phyloP scores from a whole-genome alignment of 2,329 filamentous ascomycete genomes.

The Shiraia sp. region DNA sequence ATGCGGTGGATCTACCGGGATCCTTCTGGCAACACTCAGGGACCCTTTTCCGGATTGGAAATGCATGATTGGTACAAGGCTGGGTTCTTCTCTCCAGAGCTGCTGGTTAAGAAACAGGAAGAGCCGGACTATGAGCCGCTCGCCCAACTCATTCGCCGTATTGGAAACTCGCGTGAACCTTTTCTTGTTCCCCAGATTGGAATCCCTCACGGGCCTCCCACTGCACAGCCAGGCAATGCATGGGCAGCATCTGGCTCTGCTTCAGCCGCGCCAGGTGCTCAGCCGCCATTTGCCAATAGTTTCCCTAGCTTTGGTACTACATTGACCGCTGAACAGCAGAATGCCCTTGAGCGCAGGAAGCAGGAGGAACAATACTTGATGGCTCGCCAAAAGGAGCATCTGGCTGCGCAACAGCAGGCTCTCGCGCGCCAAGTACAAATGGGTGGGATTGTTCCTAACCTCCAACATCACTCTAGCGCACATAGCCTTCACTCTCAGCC shows the following conservation, averaged over 20 bases:
- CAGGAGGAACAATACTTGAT: constrained; percentile 98
- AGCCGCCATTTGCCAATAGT: constrained; percentile 86
- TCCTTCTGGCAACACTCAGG: constrained; percentile 87
- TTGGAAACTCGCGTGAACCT: constrained; percentile 95
- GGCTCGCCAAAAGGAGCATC: constrained; percentile 91
- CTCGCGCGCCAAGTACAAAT: constrained; percentile 70
- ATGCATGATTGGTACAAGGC: constrained; percentile 99
- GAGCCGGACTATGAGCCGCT: constrained; percentile 93
- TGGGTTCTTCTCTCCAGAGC: constrained; percentile 92
- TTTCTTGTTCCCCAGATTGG: constrained; percentile 98
- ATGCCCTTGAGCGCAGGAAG: constrained; percentile 92
- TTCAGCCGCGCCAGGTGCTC: constrained; percentile 50
- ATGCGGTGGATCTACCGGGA: constrained; percentile 99
- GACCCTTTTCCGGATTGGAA: constrained; percentile 92
- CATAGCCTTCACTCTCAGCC: constrained; percentile 97
- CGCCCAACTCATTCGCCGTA: constrained; percentile 90
- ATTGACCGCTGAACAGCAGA: constrained; percentile 95
- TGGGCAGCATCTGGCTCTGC: constrained; percentile 48
- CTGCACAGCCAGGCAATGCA: constrained; percentile 50
- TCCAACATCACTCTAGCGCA: constrained; percentile 93
- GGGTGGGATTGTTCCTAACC: constrained; percentile 57
- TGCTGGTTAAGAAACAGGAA: constrained; percentile 93
- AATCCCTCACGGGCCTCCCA: constrained; percentile 81
- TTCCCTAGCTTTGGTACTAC: constrained; percentile 98
- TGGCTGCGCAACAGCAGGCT: constrained; percentile 82